Base-by-base conservation (phyloP, 108 stramenopile species). In the Discostella stelligeroides region DNA sequence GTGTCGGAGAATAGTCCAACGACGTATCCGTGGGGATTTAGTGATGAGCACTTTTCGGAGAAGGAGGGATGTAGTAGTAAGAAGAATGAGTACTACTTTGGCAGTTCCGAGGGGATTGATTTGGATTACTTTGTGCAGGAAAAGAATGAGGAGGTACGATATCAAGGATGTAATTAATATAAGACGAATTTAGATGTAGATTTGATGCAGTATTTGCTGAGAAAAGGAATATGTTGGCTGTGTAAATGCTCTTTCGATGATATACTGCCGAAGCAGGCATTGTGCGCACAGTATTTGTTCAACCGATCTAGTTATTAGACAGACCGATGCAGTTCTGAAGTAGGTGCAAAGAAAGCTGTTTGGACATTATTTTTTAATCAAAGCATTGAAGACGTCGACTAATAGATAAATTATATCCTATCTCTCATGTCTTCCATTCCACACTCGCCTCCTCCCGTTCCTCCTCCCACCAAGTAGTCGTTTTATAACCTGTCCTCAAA, bases 391-490 rank as follows among this genome's bases (percentile, higher is more conserved):
- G n/a, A n/a, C n/a, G n/a, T n/a, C n/a, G n/a, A n/a, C n/a, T n/a
- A n/a, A n/a, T n/a, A n/a, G n/a, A n/a, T n/a, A n/a, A n/a, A n/a
- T n/a, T n/a, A n/a, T n/a, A n/a, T n/a, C n/a, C n/a, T n/a, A n/a
- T n/a, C n/a, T n/a, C n/a, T 73, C 66, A 92, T 21, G 91, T 92
- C 71, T 46, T 88, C 92, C 92, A 94, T 28, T 75, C 83, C 43
- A 86, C 69, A 60, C 84, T 85, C n/a, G 89, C 88, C 28, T 91
- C 73, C 38, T 82, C 84, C 48, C 91, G 87, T 39, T 92, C 91
- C 57, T 95, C 94, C 71, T 95, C 94, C 94, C 94, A 95, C 94
- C 94, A 95, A 15, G 94, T 95, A 2, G 88, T 89, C 13, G 94
- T 91, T 81, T 95, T 95, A 80, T 91, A 91, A 29, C 94, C 94